Evolutionary conservation across 192 early-diverging fungal species (phyloP), one percentile per base, ranked within the genome.

Genomic region (Coemansia sp.): DNA sequence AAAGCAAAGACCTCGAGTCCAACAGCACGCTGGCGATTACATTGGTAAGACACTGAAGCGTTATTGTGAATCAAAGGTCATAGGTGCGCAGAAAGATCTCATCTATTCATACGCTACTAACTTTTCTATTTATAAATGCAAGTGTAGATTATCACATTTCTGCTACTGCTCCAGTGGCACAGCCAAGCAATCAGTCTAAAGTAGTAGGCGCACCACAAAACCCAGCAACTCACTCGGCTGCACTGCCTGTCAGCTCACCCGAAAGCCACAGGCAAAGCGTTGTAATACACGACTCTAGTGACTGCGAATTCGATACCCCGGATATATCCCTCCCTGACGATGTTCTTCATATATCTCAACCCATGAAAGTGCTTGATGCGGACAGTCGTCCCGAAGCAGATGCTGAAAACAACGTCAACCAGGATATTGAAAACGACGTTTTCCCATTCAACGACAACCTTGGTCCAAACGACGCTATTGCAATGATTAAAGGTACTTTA

Each of bases 251-350:
- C 19, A 38, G 36, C 15, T 18, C n/a, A 38, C 5, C 36, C n/a
- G 36, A 14, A 38, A 3, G 3, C 4, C 19, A 24, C 3, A 23
- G 17, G 13, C 40, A 42, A 8, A 55, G 60, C 35, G 47, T 64
- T 10, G 17, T 55, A 13, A 64, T 64, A 0, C 60, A 38, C 18
- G 60, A 64, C 26, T 64, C 60, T n/a, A 64, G 60, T 15, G 60
- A 64, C 13, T 46, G 50, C 14, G 53, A 64, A 13, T 45, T 50
- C 15, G 47, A 46, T 15, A 47, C 40, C n/a, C n/a, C n/a, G 6
- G 53, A 55, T 18, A 28, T 64, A 11, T 46, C 49, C 26, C 28
- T 67, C 17, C 53, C 64, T 11, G 57, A 34, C 3, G 57, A 67
- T 18, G 20, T 34, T 4, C 13, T 23, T 0, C 20, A 58, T 8